A percentile compares a stretch with the other conserved stretches of the same genome.
These are phyloP conservation scores for Paecilomyces fulvus DNA, from an alignment of 2,329 filamentous ascomycete species.

Conservation along the genomic window DNA sequence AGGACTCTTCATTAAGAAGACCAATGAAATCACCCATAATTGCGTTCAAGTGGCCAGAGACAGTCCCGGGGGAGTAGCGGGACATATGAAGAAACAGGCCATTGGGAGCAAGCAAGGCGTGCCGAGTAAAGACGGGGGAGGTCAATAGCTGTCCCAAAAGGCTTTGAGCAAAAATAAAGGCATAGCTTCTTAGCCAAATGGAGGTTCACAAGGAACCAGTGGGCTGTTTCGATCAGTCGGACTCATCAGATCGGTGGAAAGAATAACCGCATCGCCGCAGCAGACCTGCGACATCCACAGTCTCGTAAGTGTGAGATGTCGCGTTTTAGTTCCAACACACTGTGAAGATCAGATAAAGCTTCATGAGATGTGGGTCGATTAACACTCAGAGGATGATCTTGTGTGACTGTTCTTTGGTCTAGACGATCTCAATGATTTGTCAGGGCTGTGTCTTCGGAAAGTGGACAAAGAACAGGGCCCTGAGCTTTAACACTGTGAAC, in stretches of 20 bases:
- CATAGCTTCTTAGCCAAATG: neutral
- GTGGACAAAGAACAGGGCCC: neutral
- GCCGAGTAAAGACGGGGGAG: neutral
- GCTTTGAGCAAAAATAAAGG: neutral
- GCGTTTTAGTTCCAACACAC: neutral
- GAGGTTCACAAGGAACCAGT: neutral
- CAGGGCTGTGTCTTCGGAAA: neutral
- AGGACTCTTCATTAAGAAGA: neutral
- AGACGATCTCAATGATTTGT: neutral
- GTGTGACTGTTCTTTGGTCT: neutral
- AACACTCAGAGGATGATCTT: neutral
- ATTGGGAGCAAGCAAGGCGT: neutral
- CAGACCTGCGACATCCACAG: neutral
- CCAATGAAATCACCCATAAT: neutral
- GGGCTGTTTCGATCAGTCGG: neutral
- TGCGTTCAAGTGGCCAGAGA: neutral
- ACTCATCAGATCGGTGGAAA: neutral
- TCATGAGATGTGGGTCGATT: neutral
- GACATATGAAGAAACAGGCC: neutral
- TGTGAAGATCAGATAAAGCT: neutral
- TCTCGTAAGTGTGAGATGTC: neutral
- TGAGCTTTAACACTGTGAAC: neutral
- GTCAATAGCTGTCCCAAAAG: neutral
- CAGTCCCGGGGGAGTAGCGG: neutral
- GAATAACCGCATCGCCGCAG: neutral